Conservation (phyloP, 768 basidiomycete genomes). For the Amanita fuliginea region DNA sequence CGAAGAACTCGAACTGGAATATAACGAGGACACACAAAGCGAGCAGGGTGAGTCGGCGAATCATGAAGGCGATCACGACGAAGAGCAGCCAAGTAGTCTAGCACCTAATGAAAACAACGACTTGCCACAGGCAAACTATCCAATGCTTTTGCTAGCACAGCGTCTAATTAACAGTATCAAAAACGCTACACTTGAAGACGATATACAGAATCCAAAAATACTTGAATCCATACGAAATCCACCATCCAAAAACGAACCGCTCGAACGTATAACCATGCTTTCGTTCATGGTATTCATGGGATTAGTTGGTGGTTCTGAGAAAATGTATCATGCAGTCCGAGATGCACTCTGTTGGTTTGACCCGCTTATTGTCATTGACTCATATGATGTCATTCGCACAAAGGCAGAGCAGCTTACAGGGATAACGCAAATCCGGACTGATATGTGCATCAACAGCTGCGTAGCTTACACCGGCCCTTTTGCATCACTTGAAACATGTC, state of each 20-base stretch:
- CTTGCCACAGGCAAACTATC: not conserved
- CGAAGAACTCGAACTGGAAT: too few species aligned
- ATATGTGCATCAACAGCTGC: constrained; percentile 5
- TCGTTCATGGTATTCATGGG: not conserved
- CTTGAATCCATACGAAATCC: not conserved
- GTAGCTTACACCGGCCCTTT: constrained; percentile 2
- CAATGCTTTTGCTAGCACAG: not conserved
- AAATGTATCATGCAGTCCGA: not conserved
- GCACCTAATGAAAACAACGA: too few species aligned
- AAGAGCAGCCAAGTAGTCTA: too few species aligned
- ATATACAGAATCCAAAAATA: not conserved
- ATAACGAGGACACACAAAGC: too few species aligned
- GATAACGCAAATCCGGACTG: not conserved
- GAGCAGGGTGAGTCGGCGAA: too few species aligned
- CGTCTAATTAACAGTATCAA: not conserved
- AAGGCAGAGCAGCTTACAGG: not conserved
- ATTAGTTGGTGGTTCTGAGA: not conserved
- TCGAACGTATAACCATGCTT: not conserved
- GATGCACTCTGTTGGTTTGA: not conserved
- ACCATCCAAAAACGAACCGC: not conserved
- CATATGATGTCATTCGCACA: not conserved
- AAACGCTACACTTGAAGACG: not conserved
- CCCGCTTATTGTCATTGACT: not conserved
- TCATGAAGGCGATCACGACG: too few species aligned
- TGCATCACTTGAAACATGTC: too few species aligned